Percentiles rank a stretch among this genome's conserved stretches.
Evolutionary conservation across 192 early-diverging fungal genomes (phyloP).

Genomic region (Rhizophagus sp.): DNA sequence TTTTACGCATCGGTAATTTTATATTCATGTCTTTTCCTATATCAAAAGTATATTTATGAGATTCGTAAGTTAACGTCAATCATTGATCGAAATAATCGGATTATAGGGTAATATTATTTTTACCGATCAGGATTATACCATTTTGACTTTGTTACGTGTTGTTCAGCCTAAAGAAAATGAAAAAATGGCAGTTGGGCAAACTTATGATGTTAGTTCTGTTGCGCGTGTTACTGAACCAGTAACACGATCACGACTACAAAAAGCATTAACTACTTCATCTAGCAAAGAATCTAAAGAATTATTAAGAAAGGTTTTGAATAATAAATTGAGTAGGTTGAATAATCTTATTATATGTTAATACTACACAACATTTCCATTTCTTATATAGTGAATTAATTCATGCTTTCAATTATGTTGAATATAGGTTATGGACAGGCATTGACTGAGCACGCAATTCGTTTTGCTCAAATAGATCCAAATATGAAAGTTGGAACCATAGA

Average conservation of each 20-base stretch:
- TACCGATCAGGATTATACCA: conserved; percentile 84
- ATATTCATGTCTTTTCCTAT: background rate
- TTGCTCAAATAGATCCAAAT: conserved; percentile 64
- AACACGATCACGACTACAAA: conserved; percentile 49
- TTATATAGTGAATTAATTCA: background rate
- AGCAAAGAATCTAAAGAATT: conserved; percentile 70
- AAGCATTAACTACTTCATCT: conserved; percentile 52
- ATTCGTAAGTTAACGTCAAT: background rate
- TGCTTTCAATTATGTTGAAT: background rate
- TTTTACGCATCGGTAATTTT: conserved; percentile 72
- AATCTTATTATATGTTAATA: background rate
- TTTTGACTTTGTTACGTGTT: conserved; percentile 81
- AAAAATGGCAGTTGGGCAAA: conserved; percentile 82
- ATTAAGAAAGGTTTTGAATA: conserved; percentile 68
- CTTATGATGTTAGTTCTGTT: conserved; percentile 64
- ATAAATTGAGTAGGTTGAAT: conserved; percentile 46
- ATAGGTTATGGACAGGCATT: conserved; percentile 85
- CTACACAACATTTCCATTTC: conserved; percentile 1
- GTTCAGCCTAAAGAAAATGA: conserved; percentile 80
- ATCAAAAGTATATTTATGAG: background rate
- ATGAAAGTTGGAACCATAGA: conserved; percentile 65
- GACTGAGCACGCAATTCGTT: conserved; percentile 78
- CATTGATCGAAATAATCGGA: background rate
- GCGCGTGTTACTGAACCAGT: conserved; percentile 61
- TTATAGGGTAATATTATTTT: conserved; percentile 92